Evolutionary conservation across 768 basidiomycete genomes (phyloP), one percentile per base, ranked within the genome.

Genomic region (Hygrocybe punicea): DNA sequence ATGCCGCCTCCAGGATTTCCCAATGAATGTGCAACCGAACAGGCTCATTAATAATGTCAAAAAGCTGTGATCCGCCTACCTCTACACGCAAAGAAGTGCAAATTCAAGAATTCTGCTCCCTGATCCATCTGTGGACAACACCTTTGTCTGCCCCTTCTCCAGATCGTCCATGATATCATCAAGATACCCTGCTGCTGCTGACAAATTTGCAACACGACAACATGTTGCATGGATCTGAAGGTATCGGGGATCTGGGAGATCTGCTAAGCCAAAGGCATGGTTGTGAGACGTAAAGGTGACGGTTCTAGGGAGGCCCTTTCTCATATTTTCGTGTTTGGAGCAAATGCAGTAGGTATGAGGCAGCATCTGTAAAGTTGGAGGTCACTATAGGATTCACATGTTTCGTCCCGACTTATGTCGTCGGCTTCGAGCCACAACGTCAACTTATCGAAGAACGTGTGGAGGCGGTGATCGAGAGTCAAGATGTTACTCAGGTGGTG

Each of bases 401-500:
- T 40, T 17, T 35, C 23, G 25, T 14, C 34, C 24, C 33, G 50
- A 51, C 37, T 37, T 53, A 37, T 35, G 14, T 51, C 49, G 49
- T 51, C 49, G 24, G 63, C 61, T 55, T 65, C 67, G 10, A 75
- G 60, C 71, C 73, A 75, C 29, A 73, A 21, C 2, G 55, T 36
- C 44, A 72, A 60, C 19, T 48, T 21, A 59, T 69, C 67, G 53
- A 75, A 76, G 6, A 4, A 40, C 0, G 17, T 10, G 59, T 70
- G 69, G 7, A 67, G 44, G 19, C 45, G 48, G 21, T 23, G 6
- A 23, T 33, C 51, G 61, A 74, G 17, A 17, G 70, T 75, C 62
- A 75, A 66, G 11, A 70, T 63, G 46, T 74, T 73, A 36, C 65
- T 63, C 16, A 75, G 62, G 24, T 63, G 62, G 54, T 72, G 71